Evolutionary conservation across 2,329 filamentous ascomycete genomes (phyloP).

Genomic region (Penicillium capsulatum): DNA sequence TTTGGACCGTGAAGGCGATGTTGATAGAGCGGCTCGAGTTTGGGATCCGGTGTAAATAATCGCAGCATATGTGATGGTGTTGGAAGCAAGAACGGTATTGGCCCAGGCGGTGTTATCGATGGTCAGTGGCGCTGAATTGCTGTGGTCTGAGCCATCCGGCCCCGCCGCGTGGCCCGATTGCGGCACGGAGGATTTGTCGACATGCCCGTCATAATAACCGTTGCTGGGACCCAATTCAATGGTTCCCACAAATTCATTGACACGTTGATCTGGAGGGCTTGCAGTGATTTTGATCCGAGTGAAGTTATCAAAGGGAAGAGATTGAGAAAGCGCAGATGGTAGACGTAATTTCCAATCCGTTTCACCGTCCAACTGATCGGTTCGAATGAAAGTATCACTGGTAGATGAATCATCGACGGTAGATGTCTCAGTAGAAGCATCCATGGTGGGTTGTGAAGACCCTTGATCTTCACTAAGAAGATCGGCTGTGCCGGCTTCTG

Average conservation of each 20-base stretch:
- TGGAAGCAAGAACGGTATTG: conserved; percentile 93
- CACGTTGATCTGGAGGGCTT: conserved; percentile 85
- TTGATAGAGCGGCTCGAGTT: conserved; percentile 89
- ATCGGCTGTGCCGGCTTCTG: conserved; percentile 15
- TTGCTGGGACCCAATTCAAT: conserved; percentile 65
- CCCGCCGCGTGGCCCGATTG: conserved; percentile 11
- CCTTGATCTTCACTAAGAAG: conserved; percentile 25
- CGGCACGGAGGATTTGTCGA: conserved; percentile 27
- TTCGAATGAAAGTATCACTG: conserved; percentile 94
- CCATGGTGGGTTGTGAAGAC: conserved; percentile 12
- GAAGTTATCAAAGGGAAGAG: conserved; percentile 68
- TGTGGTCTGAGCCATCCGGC: conserved; percentile 9
- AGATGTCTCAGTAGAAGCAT: conserved; percentile 7
- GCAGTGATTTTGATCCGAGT: conserved; percentile 65
- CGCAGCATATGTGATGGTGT: conserved; percentile 79
- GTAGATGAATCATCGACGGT: conserved; percentile 32
- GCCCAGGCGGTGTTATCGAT: conserved; percentile 99
- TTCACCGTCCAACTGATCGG: conserved; percentile 94
- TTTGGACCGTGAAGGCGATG: conserved; percentile 86
- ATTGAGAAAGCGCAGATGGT: conserved; percentile 80
- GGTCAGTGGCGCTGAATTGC: conserved; percentile 66
- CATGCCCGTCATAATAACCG: conserved; percentile 44
- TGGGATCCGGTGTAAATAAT: conserved; percentile 94
- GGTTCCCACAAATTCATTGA: conserved; percentile 93
- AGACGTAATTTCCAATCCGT: conserved; percentile 97